These are phyloP conservation scores for Henningerozyma blattae DNA, from an alignment of 805 yeast genomes.

Conservation along the genomic window DNA sequence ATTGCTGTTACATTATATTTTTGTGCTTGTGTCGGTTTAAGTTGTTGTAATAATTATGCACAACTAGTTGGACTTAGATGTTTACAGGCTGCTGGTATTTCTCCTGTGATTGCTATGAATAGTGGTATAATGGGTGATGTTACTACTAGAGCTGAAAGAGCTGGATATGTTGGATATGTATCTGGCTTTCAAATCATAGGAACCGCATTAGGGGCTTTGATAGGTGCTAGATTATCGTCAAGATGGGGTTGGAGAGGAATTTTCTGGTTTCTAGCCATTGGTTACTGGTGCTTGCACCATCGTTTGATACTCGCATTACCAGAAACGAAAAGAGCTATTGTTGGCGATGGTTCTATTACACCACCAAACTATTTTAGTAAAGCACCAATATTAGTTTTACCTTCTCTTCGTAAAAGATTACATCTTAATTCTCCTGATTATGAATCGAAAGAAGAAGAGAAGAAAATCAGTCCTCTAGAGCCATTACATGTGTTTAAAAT, in stretches of 20 bases:
- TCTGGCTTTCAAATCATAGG: conserved; percentile 59
- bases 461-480: conserved; percentile 21
- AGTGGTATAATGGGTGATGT: conserved; percentile 68
- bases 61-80: conserved; percentile 55
- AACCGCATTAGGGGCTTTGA: conserved; percentile 68
- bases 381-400: conserved; percentile 32
- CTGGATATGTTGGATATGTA: conserved; percentile 54
- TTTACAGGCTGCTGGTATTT: conserved; percentile 66
- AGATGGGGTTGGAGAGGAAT: conserved; percentile 60
- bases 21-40: conserved; percentile 55
- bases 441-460: conserved; percentile 17
- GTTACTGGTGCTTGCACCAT: conserved; percentile 36
- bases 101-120: conserved; percentile 61
- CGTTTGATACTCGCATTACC: conserved; percentile 38
- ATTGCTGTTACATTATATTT: conserved; percentile 42
- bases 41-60: conserved; percentile 45
- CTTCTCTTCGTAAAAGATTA: conserved; percentile 11
- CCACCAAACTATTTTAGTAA: conserved; percentile 35
- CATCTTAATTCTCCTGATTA: conserved; percentile 23
- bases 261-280: conserved; percentile 65
- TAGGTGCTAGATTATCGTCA: conserved; percentile 36
- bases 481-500: conserved; percentile 33
- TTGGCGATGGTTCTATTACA: conserved; percentile 58
- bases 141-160: conserved; percentile 53
- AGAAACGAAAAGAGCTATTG: conserved; percentile 62